Evolutionary conservation across 73 alveolate genomes (phyloP), one percentile per base, ranked within the genome.

Genomic region (Paramecium bursaria): DNA sequence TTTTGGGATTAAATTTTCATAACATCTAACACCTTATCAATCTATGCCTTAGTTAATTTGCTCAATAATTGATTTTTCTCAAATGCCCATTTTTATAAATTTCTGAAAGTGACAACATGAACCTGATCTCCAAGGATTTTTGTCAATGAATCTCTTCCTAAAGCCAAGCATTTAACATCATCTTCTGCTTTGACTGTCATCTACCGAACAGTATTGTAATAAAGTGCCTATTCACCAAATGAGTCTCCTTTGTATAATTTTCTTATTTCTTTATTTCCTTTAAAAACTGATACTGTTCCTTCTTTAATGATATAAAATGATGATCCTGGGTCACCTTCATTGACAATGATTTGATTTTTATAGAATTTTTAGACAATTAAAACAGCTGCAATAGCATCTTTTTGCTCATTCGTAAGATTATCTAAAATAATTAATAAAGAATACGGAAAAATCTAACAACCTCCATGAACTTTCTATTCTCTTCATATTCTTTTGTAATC

Each of bases 101-200:
- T 75, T 75, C 87, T 75, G 21, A 75, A 75, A 25, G 87, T 75
- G 2, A 75, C 87, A 3, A 57, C 87, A 44, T 75, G 87, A 5
- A 86, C 89, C 48, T 86, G 85, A 76, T 74, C 67, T 46, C 92
- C 92, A 10, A 86, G 53, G 9, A 74, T 75, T 80, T 86, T 86
- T 7, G 88, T 86, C 17, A 86, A 52, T 30, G 50, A 31, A 35
- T 86, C 92, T 52, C 92, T 74, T 35, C 90, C 88, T 9, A 86
- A 23, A 10, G 89, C 86, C 9, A 86, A 52, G 42, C 92, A 86
- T 30, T 50, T 86, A 9, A 50, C 86, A 22, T 86, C 90, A 23
- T 11, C 48, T 21, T 49, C 82, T 5, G 92, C 92, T 50, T 50
- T 61, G 13, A 77, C 77, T 1, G 88, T 77, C 46, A 85, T 85